Evolutionary conservation across 2,329 filamentous ascomycete genomes (phyloP), one percentile per base, ranked within the genome.

Genomic region (Diaporthe aspalathi): DNA sequence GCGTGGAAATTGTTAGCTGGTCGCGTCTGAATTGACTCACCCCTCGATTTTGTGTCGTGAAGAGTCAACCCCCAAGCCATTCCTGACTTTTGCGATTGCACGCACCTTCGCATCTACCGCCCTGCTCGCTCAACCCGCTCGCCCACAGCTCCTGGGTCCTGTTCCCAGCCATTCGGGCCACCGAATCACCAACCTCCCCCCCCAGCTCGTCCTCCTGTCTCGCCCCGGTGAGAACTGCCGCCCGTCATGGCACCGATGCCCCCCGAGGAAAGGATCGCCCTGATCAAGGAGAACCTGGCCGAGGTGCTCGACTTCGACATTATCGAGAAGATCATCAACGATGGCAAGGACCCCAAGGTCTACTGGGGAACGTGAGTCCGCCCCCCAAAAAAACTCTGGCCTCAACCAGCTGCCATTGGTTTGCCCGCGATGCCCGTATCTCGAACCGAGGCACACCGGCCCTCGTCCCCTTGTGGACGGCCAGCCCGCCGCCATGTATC

Each of bases 301-400:
- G 94, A 97, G 85, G 85, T 94, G 63, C 88, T 97, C 73, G 95
- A 96, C 79, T 90, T 90, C 29, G 94, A 97, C 79, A 94, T 97
- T 74, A 92, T 96, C 79, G 89, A 94, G 80, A 86, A 90, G 56
- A 87, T 95, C 74, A 82, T 92, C 74, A 90, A 90, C 72, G 87
- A 93, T 80, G 91, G 93, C 68, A 88, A 91, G 57, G 89, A 90
- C 68, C 87, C 93, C 66, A 92, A 91, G 80, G 90, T 97, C 81
- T 97, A 97, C 89, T 97, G 93, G 94, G 93, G 90, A 89, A 79
- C 73, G 81, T 74, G 74, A 67, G 70, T 72, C 24, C 32, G 17
- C 32, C 12, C 22, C 14, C 12, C n/a, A 1, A 22, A n/a, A 29
- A 2, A 16, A 27, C n/a, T n/a, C 7, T 35, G 29, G 35, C 50